phyloP scores from a whole-genome alignment of 176 grass and related monocot genomes.

The Carex littledalei region DNA sequence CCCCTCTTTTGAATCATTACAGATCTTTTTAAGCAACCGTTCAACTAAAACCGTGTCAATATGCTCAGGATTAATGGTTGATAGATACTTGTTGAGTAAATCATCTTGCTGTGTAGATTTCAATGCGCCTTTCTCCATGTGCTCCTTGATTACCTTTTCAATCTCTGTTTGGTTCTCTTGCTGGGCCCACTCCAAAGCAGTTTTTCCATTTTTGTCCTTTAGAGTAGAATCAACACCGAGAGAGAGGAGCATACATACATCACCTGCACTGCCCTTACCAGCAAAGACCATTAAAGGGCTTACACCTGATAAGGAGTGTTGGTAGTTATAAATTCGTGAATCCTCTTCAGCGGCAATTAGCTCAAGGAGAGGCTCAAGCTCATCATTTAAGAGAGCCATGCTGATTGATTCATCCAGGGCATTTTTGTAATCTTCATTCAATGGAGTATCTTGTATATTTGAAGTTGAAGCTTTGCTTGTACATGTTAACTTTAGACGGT shows the following conservation, averaged over 20 bases:
- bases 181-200: constrained; percentile 69
- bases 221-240: constrained; percentile 75
- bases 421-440: constrained; percentile 65
- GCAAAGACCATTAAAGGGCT: constrained; percentile 94
- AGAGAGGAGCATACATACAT: constrained; percentile 93
- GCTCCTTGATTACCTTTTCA: constrained; percentile 66
- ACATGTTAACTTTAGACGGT: constrained; percentile 43
- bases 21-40: constrained; percentile 66
- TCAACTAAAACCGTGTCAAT: constrained; percentile 81
- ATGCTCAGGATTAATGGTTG: constrained; percentile 58
- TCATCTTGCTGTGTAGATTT: constrained; percentile 58
- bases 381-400: constrained; percentile 74
- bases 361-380: constrained; percentile 83
- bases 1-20: constrained; percentile 68
- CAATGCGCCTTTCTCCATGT: constrained; percentile 48
- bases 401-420: constrained; percentile 86
- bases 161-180: constrained; percentile 65
- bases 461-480: constrained; percentile 6
- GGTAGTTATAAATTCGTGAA: constrained; percentile 67
- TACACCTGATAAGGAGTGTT: constrained; percentile 77
- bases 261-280: constrained; percentile 68
- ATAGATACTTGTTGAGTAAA: constrained; percentile 71
- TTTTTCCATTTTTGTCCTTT: constrained; percentile 53
- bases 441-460: constrained; percentile 26
- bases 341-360: constrained; percentile 71